Base-by-base conservation (phyloP, 2,329 filamentous ascomycete species). In the Diplodia intermedia region DNA sequence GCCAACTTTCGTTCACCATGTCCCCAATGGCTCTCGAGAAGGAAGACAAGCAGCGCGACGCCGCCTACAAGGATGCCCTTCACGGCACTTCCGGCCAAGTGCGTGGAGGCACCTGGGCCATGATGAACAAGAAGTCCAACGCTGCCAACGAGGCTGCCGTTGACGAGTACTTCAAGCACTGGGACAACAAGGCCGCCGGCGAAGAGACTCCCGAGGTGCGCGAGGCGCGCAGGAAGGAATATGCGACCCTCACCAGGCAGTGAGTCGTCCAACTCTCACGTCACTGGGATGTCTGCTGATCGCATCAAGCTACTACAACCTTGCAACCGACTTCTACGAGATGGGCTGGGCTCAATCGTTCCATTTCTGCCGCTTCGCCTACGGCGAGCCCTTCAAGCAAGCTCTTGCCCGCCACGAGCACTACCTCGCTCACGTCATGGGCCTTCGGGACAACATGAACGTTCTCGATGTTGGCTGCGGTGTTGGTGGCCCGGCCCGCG, bases 341-440 rank as follows among this genome's bases (percentile, higher is more conserved):
- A 95, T 97, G 75, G 95, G 94, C 75, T 99, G 95, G 94, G 92
- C 92, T 70, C 90, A 93, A 76, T 94, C 90, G 61, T 99, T 99
- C 87, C 94, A 99, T 83, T 98, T 99, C 86, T 97, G 92, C 83
- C 93, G 94, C 71, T 97, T 94, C 82, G 91, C 92, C 67, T 84
- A 89, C 73, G 91, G 91, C 77, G 95, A 99, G 83, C 84, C 89
- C 65, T 98, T 98, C 84, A 85, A 88, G 80, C 92, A 96, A 82
- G 94, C 94, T 70, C 94, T 98, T 81, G 92, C 94, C 72, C 91
- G 95, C 69, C 95, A 99, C 78, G 95, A 99, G 84, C 95, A 99
- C 85, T 98, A 97, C 84, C 90, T 99, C 36, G 95, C 95, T 56
- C 89, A 94, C 81, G 88, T 89, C 80, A 97, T 97, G 79, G 89